These are phyloP conservation scores for Strobilomyces echinocephalus DNA, from an alignment of 768 basidiomycete species.

Conservation along the genomic window DNA sequence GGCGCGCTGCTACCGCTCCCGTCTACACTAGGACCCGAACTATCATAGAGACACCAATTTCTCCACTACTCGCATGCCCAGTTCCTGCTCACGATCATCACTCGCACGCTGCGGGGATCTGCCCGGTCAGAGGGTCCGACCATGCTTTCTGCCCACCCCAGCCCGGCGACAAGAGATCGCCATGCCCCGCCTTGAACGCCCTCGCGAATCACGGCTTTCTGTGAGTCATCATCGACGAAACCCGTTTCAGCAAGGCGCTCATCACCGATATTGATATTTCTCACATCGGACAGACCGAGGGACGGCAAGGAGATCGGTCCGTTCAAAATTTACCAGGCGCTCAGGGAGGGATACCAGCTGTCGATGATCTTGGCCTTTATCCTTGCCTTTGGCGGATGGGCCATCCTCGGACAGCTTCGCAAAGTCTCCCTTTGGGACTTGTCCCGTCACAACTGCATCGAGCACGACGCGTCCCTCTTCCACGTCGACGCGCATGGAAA, in stretches of 20 bases:
- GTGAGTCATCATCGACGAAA: conserved; percentile 37
- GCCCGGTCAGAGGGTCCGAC: conserved; percentile 37
- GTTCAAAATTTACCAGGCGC: conserved; percentile 35
- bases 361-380: conserved; percentile 43
- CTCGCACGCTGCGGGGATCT: conserved; percentile 21
- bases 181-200: conserved; percentile 69
- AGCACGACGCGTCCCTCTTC: conserved; percentile 59
- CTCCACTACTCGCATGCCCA: conserved; percentile 7
- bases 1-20: neutral
- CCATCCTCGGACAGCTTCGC: conserved; percentile 37
- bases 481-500: conserved; percentile 42
- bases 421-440: conserved; percentile 35
- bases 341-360: conserved; percentile 48
- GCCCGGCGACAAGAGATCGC: conserved; percentile 50
- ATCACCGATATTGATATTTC: neutral
- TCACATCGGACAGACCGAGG: conserved; percentile 36
- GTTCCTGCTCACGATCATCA: conserved; percentile 20
- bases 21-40: neutral
- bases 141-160: conserved; percentile 44
- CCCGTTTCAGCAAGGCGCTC: neutral
- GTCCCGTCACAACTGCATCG: conserved; percentile 46
- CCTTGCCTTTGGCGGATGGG: conserved; percentile 45
- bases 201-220: conserved; percentile 75
- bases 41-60: neutral
- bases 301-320: conserved; percentile 46